Conservation (phyloP, 768 basidiomycete genomes). For the Xerocomellus amylosporus region DNA sequence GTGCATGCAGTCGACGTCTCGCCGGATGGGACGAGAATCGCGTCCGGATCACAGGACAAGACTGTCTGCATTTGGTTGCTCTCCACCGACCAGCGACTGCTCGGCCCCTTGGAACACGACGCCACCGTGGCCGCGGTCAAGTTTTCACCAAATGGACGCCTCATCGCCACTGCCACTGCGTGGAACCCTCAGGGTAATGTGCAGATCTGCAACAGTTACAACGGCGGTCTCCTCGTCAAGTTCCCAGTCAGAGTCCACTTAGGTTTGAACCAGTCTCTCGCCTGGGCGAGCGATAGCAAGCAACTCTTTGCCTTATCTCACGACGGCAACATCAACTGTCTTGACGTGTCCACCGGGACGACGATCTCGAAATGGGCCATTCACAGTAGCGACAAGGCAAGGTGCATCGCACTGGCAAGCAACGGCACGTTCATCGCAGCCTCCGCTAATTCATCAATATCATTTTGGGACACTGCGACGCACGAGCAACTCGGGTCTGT, state of each 20-base stretch:
- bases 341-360: not conserved
- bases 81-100: not conserved
- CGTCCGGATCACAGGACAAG: not conserved
- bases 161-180: not conserved
- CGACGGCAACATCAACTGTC: not conserved
- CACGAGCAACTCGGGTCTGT: not conserved
- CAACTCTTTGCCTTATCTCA: not conserved
- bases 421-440: not conserved
- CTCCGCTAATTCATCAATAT: not conserved
- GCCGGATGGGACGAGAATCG: not conserved
- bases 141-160: not conserved
- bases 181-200: no score
- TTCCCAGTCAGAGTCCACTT: not conserved
- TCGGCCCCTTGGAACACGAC: not conserved
- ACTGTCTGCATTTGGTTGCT: not conserved
- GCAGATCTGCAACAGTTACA: not conserved
- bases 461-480: slow-evolving; percentile 2
- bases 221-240: not conserved
- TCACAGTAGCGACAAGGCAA: not conserved
- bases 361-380: not conserved
- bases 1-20: slow-evolving; percentile 3
- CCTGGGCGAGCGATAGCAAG: not conserved
- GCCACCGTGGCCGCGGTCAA: not conserved
- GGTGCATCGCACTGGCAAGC: not conserved
- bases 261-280: not conserved